Conservation (phyloP, 176 grass and related monocot genomes). For the Aegilops longissima region DNA sequence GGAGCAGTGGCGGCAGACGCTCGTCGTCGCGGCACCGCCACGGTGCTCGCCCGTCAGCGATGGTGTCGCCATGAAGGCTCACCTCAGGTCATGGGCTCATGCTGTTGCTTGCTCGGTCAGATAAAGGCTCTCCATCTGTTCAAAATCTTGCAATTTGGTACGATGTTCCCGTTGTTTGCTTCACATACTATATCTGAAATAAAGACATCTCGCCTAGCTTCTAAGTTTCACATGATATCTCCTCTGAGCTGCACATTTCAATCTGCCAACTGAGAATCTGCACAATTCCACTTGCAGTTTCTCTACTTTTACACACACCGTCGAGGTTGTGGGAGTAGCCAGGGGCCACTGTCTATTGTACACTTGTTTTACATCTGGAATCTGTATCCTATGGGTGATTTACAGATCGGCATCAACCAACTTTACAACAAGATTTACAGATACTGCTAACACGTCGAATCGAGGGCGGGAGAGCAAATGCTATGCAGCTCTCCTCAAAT, state of each 20-base stretch:
- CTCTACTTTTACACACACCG: not conserved
- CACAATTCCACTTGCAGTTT: not conserved
- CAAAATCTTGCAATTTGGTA: not conserved
- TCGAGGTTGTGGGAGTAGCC: constrained; percentile 18
- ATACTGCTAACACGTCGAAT: constrained; percentile 5
- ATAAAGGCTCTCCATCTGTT: not conserved
- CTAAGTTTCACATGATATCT: not conserved
- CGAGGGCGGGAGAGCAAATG: constrained; percentile 21
- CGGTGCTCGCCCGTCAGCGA: constrained; percentile 33
- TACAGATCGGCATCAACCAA: constrained; percentile 1
- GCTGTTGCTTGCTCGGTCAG: constrained; percentile 63
- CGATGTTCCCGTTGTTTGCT: not conserved
- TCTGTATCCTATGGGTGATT: constrained; percentile 25
- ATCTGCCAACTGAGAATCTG: not conserved
- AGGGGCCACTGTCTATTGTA: constrained; percentile 9
- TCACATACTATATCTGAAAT: not conserved
- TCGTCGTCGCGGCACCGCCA: not conserved
- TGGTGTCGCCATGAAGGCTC: constrained; percentile 60
- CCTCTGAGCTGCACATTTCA: not conserved
- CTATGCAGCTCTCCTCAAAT: constrained; percentile 35
- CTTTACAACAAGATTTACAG: constrained; percentile 36
- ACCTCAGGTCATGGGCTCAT: constrained; percentile 70
- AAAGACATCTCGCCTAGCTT: not conserved
- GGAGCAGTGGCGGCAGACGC: constrained; percentile 7
- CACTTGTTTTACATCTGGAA: constrained; percentile 25